phyloP scores from a whole-genome alignment of 768 basidiomycete species.

The Agaricus sinodeliciosus region DNA sequence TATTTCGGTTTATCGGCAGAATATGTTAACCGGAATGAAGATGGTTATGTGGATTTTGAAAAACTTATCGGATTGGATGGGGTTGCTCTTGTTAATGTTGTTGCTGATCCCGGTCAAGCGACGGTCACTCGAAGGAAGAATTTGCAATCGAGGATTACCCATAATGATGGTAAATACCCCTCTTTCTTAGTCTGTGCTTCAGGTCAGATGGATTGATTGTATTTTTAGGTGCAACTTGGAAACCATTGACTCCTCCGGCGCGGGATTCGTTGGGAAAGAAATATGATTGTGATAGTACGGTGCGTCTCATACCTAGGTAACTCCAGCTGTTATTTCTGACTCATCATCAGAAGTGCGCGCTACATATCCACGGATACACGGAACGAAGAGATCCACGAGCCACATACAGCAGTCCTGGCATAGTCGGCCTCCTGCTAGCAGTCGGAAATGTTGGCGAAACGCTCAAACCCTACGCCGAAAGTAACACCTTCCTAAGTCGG shows the following conservation, averaged over 20 bases:
- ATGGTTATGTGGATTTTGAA: conserved; percentile 94
- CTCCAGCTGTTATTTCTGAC: not conserved
- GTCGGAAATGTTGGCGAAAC: conserved; percentile 92
- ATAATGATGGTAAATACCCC: conserved; percentile 77
- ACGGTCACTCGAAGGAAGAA: conserved; percentile 62
- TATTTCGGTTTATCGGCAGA: conserved; percentile 87
- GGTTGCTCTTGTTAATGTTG: conserved; percentile 89
- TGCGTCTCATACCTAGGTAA: conserved; percentile 24
- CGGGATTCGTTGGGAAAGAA: conserved; percentile 65
- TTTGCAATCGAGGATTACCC: conserved; percentile 84
- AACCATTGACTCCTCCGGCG: conserved; percentile 66
- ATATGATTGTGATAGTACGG: conserved; percentile 68
- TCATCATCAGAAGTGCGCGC: conserved; percentile 58
- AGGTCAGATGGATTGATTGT: conserved; percentile 2
- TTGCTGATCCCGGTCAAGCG: conserved; percentile 76
- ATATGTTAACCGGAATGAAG: conserved; percentile 83
- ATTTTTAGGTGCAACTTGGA: conserved; percentile 76
- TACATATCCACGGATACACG: conserved; percentile 95
- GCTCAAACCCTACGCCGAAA: conserved; percentile 75
- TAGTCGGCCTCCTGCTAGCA: conserved; percentile 90
- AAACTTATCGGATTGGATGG: conserved; percentile 96
- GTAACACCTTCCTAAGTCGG: conserved; percentile 93
- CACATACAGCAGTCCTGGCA: conserved; percentile 88
- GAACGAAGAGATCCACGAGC: conserved; percentile 86
- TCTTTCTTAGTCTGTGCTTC: not conserved